phyloP scores from a whole-genome alignment of 495 filamentous ascomycete species.

The Xylaria acuta region DNA sequence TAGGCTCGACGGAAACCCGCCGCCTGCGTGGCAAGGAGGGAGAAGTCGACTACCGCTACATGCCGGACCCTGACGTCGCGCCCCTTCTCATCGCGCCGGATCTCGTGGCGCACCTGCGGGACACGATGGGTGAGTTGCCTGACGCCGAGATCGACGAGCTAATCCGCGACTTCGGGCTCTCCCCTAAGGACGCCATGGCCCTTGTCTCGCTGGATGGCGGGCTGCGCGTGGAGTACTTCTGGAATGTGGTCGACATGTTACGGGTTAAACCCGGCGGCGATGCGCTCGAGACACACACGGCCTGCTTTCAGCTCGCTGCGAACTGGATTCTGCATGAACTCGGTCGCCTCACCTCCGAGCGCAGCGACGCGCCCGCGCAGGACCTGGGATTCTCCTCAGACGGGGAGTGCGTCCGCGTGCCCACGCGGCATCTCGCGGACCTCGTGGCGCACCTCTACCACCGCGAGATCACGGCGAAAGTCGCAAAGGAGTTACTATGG shows the following conservation, averaged over 20 bases:
- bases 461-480: slow-evolving; percentile 73
- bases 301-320: slow-evolving; percentile 51
- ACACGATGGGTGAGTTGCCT: slow-evolving; percentile 69
- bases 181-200: slow-evolving; percentile 85
- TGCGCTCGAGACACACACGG: slow-evolving; percentile 10
- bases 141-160: slow-evolving; percentile 71
- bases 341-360: slow-evolving; percentile 66
- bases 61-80: slow-evolving; percentile 93
- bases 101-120: slow-evolving; percentile 65
- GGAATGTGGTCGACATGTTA: slow-evolving; percentile 69
- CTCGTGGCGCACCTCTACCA: slow-evolving; percentile 69
- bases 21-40: slow-evolving; percentile 91
- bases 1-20: slow-evolving; percentile 78
- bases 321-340: slow-evolving; percentile 89
- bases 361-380: slow-evolving; percentile 42
- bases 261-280: slow-evolving; percentile 46
- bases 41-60: slow-evolving; percentile 96
- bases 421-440: slow-evolving; percentile 65
- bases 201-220: slow-evolving; percentile 80
- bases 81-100: slow-evolving; percentile 78
- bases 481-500: slow-evolving; percentile 76
- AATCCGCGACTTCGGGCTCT: slow-evolving; percentile 65
- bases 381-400: slow-evolving; percentile 48
- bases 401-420: slow-evolving; percentile 58
- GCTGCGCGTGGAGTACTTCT: slow-evolving; percentile 81